phyloP scores from a whole-genome alignment of 192 early-diverging fungal genomes.

The Jimgerdemannia lactiflua region DNA sequence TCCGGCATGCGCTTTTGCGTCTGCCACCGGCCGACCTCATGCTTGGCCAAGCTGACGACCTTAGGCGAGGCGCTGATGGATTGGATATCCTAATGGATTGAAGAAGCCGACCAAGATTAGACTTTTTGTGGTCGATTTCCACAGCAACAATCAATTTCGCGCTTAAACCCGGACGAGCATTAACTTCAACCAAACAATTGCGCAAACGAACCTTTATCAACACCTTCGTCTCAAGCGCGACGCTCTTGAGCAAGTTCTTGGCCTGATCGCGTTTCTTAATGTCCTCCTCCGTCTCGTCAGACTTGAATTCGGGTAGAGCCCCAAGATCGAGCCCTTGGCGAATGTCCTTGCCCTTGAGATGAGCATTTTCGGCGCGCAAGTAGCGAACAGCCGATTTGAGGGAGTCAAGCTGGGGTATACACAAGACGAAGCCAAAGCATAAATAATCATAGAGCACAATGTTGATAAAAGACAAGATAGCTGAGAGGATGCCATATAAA shows the following conservation, averaged over 20 bases:
- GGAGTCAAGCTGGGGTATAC: constrained; percentile 52
- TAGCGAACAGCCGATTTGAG: constrained; percentile 75
- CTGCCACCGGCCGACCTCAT: constrained; percentile 34
- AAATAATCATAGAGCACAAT: background rate
- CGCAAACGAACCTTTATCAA: constrained; percentile 29
- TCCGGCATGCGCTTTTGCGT: constrained; percentile 39
- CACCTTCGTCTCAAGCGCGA: constrained; percentile 45
- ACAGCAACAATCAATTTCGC: too few relatives aligned
- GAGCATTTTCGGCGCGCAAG: constrained; percentile 79
- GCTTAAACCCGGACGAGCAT: background rate
- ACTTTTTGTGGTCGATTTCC: background rate
- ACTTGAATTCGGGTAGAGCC: constrained; percentile 24
- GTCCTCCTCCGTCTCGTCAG: background rate
- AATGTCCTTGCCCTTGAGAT: constrained; percentile 63
- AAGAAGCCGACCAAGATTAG: background rate
- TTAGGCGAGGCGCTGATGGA: constrained; percentile 45
- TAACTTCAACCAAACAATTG: background rate
- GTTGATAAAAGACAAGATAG: background rate
- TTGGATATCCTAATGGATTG: constrained; percentile 28
- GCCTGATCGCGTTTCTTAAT: constrained; percentile 9
- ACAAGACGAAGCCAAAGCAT: background rate
- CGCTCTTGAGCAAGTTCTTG: constrained; percentile 29
- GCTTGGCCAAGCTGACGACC: constrained; percentile 41
- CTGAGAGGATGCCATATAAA: background rate
- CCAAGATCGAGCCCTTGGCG: constrained; percentile 36